Evolutionary conservation across 495 filamentous ascomycete species (phyloP).

Genomic region (Penicillium roqueforti): DNA sequence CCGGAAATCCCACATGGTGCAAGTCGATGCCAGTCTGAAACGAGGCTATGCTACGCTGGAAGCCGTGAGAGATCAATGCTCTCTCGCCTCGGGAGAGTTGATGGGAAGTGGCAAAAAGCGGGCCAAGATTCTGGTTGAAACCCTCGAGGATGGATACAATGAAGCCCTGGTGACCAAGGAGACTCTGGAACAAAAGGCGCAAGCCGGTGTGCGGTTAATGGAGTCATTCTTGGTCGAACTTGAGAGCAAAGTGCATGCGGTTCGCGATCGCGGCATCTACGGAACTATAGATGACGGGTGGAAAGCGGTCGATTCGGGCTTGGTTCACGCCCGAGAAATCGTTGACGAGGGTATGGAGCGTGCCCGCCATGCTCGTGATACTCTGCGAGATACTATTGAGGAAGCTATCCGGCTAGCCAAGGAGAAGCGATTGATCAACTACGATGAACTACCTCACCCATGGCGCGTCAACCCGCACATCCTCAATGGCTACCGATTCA

Average conservation of each 20-base stretch:
- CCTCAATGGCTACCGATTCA: conserved; percentile 85
- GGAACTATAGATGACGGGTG: conserved; percentile 63
- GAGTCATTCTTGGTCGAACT: conserved; percentile 79
- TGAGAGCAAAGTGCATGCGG: conserved; percentile 74
- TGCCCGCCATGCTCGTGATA: conserved; percentile 71
- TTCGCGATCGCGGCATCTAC: conserved; percentile 57
- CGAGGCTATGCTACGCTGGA: conserved; percentile 80
- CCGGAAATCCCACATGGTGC: conserved; percentile 72
- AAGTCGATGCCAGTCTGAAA: conserved; percentile 74
- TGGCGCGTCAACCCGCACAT: conserved; percentile 98
- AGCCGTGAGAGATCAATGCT: conserved; percentile 82
- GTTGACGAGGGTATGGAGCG: conserved; percentile 82
- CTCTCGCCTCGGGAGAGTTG: conserved; percentile 83
- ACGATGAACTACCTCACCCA: conserved; percentile 83
- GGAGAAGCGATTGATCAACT: conserved; percentile 78
- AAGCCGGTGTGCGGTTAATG: conserved; percentile 79
- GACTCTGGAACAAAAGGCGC: conserved; percentile 86
- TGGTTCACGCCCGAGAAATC: conserved; percentile 71
- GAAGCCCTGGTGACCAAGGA: conserved; percentile 81
- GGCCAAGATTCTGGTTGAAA: conserved; percentile 87
- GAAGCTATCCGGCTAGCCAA: conserved; percentile 71
- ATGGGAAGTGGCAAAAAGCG: conserved; percentile 81
- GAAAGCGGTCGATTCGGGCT: conserved; percentile 66
- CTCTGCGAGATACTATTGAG: conserved; percentile 74
- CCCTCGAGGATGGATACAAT: conserved; percentile 85